Evolutionary conservation across 148 eudicot species (phyloP).

Genomic region (Selenicereus undatus): DNA sequence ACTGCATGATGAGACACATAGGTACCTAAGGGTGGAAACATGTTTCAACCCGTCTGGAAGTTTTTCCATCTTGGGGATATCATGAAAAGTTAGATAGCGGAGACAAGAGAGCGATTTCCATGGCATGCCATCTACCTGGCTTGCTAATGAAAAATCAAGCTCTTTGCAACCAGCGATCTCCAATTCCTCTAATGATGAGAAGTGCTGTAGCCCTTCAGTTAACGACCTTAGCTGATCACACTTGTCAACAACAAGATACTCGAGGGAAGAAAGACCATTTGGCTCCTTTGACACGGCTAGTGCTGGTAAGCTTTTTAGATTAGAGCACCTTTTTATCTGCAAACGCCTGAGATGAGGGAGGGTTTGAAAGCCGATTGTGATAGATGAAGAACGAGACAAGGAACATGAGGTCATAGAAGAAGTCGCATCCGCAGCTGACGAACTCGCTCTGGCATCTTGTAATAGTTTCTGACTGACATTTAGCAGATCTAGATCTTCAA

Average conservation of each 20-base stretch:
- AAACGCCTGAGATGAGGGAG: neutral
- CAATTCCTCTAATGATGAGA: neutral
- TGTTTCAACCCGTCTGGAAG: neutral
- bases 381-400: neutral
- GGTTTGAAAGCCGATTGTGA: neutral
- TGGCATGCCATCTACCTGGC: neutral
- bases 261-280: neutral
- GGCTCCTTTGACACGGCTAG: neutral
- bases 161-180: neutral
- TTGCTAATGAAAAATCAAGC: neutral
- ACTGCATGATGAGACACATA: neutral
- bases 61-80: neutral
- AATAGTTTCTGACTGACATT: neutral
- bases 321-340: neutral
- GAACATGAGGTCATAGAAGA: neutral
- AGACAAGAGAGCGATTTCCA: neutral
- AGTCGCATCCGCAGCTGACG: neutral
- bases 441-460: neutral
- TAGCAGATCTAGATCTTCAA: neutral
- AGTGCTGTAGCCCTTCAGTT: neutral
- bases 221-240: neutral
- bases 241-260: neutral
- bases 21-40: neutral
- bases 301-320: neutral
- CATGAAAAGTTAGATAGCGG: slow-evolving; percentile 1